Evolutionary conservation across 208 protist species (phyloP), one percentile per base, ranked within the genome.

Genomic region (Wallacemonas sp.): DNA sequence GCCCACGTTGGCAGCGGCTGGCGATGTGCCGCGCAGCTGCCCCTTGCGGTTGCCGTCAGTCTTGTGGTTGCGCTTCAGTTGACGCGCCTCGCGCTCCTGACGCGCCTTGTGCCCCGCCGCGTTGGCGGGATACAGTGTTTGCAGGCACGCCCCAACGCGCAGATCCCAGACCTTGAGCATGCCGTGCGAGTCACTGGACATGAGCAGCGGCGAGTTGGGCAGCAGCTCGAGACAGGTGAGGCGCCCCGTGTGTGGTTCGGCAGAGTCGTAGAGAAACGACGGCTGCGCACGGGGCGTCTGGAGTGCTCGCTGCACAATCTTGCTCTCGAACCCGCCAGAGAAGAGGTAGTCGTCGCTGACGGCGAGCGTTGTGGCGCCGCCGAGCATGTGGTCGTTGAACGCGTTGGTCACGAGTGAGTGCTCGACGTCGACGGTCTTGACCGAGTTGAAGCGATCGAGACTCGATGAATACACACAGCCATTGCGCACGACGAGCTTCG

Each of bases 121-220:
- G 4, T 1, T 17, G 5, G 57, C 32, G 3, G 68, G 30, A 21
- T 17, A 30, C 36, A 88, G 36, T 2, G 75, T 85, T 44, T 88
- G 79, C 26, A 85, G 33, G 52, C 76, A 85, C 4, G 33, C 26
- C 27, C 65, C 66, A 49, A 78, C 80, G 55, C 83, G 78, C 30
- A 88, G 66, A 46, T 88, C 83, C 83, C 83, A 88, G 32, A 88
- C 44, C 67, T 88, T 88, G 17, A 85, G 24, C 9, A 65, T 72
- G 21, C 83, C 83, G 11, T 68, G 38, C 8, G 65, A 63, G 61
- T 88, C 83, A 49, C 73, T 73, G n/a, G 76, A 80, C 33, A 81
- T 49, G 38, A 88, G 69, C 34, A 82, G 48, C 21, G 78, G 68
- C 9, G 68, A 58, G 49, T 57, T 68, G 5, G 63, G 52, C 1